These are phyloP conservation scores for Brassica incana DNA, from an alignment of 345 rosid species.

Conservation along the genomic window DNA sequence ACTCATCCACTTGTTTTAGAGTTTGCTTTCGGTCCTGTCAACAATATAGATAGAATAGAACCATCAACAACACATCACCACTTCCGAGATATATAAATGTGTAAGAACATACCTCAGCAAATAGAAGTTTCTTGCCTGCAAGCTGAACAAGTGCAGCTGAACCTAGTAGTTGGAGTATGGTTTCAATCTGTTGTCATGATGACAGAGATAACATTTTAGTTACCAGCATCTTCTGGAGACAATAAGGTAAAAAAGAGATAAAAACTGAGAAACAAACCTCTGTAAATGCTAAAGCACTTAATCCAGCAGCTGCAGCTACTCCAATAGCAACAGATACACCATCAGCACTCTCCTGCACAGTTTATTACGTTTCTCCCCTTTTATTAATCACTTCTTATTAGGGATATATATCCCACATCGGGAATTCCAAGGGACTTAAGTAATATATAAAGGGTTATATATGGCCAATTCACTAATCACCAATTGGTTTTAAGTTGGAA, in stretches of 20 bases:
- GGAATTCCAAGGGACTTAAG: no score
- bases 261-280: slow-evolving; percentile 53
- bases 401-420: no score
- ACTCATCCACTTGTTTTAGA: slow-evolving; percentile 73
- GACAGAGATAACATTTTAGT: slow-evolving; percentile 11
- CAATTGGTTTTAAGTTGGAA: no score
- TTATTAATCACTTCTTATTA: neutral
- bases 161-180: slow-evolving; percentile 85
- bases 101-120: slow-evolving; percentile 63
- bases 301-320: slow-evolving; percentile 75
- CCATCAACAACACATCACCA: neutral
- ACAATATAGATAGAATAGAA: slow-evolving; percentile 1
- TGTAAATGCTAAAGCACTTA: slow-evolving; percentile 70
- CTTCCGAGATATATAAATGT: neutral
- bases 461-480: no score
- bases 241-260: neutral
- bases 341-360: slow-evolving; percentile 70
- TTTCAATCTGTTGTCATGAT: slow-evolving; percentile 58
- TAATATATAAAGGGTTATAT: no score
- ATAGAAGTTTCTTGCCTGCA: slow-evolving; percentile 81
- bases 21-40: slow-evolving; percentile 87
- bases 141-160: slow-evolving; percentile 88
- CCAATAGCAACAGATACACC: slow-evolving; percentile 59
- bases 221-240: neutral
- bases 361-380: neutral